Percentiles rank a stretch among this genome's conserved stretches.
These are phyloP conservation scores for Debaryomyces prosopidis DNA, from an alignment of 805 yeast species.

Conservation along the genomic window DNA sequence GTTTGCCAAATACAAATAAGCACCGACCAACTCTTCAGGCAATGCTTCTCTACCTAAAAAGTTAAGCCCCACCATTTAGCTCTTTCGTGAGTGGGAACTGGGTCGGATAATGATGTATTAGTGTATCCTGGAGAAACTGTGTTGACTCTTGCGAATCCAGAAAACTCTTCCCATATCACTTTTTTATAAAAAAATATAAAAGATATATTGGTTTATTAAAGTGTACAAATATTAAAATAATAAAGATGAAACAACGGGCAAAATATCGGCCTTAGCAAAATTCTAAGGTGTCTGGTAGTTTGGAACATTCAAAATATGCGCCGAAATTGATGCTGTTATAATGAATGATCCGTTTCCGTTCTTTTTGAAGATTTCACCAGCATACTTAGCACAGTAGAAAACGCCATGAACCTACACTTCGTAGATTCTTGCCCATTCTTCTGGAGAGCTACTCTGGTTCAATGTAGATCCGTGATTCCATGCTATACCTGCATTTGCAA, in stretches of 20 bases:
- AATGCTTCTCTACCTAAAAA: constrained; percentile 34
- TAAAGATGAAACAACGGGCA: constrained; percentile 28
- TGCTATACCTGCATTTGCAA: constrained; percentile 23
- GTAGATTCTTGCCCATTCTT: constrained; percentile 18
- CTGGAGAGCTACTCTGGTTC: constrained; percentile 16
- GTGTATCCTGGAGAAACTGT: constrained; percentile 29
- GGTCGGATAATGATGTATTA: constrained; percentile 4
- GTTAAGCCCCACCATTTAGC: constrained; percentile 28
- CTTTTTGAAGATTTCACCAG: constrained; percentile 18
- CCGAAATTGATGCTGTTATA: constrained; percentile 33
- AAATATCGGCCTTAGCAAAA: constrained; percentile 32
- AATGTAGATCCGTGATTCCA: constrained; percentile 21
- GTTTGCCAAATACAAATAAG: constrained; percentile 32
- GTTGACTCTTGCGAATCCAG: constrained; percentile 33
- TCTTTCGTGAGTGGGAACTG: constrained; percentile 17
- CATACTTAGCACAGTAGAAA: constrained; percentile 21
- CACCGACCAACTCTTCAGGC: constrained; percentile 32
- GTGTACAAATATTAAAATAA: too few species aligned
- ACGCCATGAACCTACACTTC: constrained; percentile 24
- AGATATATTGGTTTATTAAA: too few species aligned
- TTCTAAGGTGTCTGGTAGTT: constrained; percentile 32
- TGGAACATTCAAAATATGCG: constrained; percentile 32
- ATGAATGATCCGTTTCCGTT: constrained; percentile 28
- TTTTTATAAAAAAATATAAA: too few species aligned
- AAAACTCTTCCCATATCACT: constrained; percentile 26